phyloP scores from a whole-genome alignment of 306 rosid genomes.

The Casuarina glauca region DNA sequence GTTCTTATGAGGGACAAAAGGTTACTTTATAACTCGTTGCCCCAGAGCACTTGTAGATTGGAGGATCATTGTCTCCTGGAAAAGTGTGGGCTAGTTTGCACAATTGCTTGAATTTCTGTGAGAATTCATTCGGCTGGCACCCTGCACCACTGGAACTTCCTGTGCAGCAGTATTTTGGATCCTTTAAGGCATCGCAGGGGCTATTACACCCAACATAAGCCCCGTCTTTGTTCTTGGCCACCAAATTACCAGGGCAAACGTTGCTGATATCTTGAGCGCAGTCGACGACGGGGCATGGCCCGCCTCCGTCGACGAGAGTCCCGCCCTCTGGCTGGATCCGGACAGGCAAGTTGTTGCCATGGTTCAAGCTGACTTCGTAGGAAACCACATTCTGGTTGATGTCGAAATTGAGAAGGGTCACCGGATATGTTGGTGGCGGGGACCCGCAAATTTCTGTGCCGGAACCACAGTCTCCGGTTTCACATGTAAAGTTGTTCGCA shows the following conservation, averaged over 20 bases:
- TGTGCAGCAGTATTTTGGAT: slow-evolving; percentile 36
- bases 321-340: slow-evolving; percentile 36
- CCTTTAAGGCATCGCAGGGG: slow-evolving; percentile 36
- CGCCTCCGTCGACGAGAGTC: slow-evolving; percentile 23
- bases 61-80: slow-evolving; percentile 28
- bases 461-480: slow-evolving; percentile 25
- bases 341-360: slow-evolving; percentile 34
- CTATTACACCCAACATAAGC: slow-evolving; percentile 33
- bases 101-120: slow-evolving; percentile 8
- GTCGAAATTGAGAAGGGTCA: slow-evolving; percentile 28
- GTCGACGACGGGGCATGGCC: slow-evolving; percentile 33
- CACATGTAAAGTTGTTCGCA: slow-evolving; percentile 26
- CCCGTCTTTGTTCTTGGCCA: slow-evolving; percentile 1
- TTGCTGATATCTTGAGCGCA: slow-evolving; percentile 12
- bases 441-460: slow-evolving; percentile 17
- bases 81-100: slow-evolving; percentile 31
- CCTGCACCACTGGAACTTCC: not conserved
- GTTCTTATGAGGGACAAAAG: slow-evolving; percentile 21
- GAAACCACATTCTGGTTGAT: slow-evolving; percentile 28
- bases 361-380: slow-evolving; percentile 38
- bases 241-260: slow-evolving; percentile 25
- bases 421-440: slow-evolving; percentile 28
- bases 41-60: slow-evolving; percentile 34
- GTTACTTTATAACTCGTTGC: slow-evolving; percentile 31
- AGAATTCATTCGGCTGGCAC: slow-evolving; percentile 32